Evolutionary conservation across 2,329 filamentous ascomycete species (phyloP).

Genomic region (Xylaria hypoxylon): DNA sequence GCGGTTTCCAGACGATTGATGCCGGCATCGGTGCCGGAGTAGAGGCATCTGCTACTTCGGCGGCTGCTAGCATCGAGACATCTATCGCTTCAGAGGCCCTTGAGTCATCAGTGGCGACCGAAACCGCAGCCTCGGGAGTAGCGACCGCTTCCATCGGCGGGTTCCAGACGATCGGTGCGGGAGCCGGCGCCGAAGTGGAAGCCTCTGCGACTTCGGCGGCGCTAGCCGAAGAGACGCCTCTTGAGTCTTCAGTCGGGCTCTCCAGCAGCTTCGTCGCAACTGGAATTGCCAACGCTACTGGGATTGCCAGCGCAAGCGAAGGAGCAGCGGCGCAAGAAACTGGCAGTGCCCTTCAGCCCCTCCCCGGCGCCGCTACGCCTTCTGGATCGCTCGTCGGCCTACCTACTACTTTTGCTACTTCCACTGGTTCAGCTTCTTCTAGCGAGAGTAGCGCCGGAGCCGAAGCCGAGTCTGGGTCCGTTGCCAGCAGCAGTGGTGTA

Average conservation of each 20-base stretch:
- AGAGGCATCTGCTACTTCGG: constrained; percentile 16
- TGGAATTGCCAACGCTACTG: background rate
- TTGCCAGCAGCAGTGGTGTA: background rate
- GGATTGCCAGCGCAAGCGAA: constrained; percentile 7
- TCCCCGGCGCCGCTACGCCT: constrained; percentile 24
- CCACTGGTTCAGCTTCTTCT: constrained; percentile 7
- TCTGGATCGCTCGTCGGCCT: constrained; percentile 24
- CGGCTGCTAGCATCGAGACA: constrained; percentile 11
- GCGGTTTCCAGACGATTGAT: constrained; percentile 22
- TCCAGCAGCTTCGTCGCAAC: constrained; percentile 3
- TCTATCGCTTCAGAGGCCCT: constrained; percentile 15
- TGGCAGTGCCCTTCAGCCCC: constrained; percentile 22
- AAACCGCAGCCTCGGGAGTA: constrained; percentile 19
- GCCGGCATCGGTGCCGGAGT: background rate
- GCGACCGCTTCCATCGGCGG: constrained; percentile 30
- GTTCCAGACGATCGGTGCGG: constrained; percentile 38
- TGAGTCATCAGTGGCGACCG: constrained; percentile 7
- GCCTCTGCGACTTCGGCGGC: constrained; percentile 20
- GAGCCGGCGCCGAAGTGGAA: constrained; percentile 5
- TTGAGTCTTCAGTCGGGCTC: constrained; percentile 15
- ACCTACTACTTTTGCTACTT: constrained; percentile 21
- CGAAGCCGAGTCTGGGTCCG: background rate
- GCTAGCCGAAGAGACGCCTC: constrained; percentile 31
- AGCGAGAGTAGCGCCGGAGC: background rate
- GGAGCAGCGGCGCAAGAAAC: constrained; percentile 4